phyloP scores from a whole-genome alignment of 1,139 yeast genomes.

The Tardiomyces digboiensis region DNA sequence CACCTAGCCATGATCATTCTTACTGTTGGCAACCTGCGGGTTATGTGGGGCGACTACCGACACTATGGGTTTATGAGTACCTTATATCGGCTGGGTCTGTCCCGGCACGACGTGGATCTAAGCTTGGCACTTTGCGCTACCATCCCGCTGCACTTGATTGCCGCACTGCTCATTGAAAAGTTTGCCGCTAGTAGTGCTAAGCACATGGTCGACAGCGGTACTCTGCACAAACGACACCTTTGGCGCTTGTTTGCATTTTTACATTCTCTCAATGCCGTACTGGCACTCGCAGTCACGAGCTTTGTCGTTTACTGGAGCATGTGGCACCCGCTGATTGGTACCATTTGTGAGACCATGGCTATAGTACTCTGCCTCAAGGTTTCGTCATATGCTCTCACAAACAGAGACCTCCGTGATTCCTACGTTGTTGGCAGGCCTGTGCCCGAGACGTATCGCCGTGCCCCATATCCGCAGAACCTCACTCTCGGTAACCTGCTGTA shows the following conservation, averaged over 20 bases:
- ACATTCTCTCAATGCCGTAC: slow-evolving; percentile 26
- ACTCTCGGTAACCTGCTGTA: slow-evolving; percentile 27
- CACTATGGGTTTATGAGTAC: slow-evolving; percentile 28
- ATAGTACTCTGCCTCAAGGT: slow-evolving; percentile 32
- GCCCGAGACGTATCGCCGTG: slow-evolving; percentile 26
- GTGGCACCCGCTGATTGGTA: slow-evolving; percentile 35
- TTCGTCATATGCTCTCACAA: slow-evolving; percentile 35
- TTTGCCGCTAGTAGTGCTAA: slow-evolving; percentile 9
- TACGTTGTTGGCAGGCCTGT: slow-evolving; percentile 15
- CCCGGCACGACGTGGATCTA: slow-evolving; percentile 21
- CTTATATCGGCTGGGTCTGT: slow-evolving; percentile 25
- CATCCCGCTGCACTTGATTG: slow-evolving; percentile 28
- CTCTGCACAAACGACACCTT: slow-evolving; percentile 11
- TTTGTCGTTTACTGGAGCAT: slow-evolving; percentile 26
- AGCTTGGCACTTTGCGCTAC: slow-evolving; percentile 19
- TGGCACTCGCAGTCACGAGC: slow-evolving; percentile 25
- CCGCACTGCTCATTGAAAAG: slow-evolving; percentile 29
- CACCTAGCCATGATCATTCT: slow-evolving; percentile 31
- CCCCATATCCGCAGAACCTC: slow-evolving; percentile 33
- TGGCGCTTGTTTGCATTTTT: slow-evolving; percentile 26
- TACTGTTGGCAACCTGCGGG: slow-evolving; percentile 30
- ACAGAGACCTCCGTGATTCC: slow-evolving; percentile 33
- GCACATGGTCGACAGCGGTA: not conserved
- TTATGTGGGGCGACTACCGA: slow-evolving; percentile 29
- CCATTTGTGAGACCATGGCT: slow-evolving; percentile 32